Conservation (phyloP, 192 early-diverging fungal species). For the Coemansia sp. region DNA sequence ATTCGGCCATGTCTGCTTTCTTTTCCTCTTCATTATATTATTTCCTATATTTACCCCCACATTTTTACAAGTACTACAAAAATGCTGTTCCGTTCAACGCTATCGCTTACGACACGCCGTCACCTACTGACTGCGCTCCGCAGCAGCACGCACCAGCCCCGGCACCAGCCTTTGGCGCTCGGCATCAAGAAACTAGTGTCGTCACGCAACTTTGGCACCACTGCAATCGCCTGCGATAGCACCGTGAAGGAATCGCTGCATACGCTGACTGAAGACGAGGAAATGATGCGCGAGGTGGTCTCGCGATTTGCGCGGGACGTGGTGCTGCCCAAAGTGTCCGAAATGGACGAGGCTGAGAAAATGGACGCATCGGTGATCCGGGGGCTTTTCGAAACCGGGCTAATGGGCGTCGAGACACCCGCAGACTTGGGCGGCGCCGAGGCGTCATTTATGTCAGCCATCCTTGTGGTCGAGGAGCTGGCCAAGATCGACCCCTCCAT, state of each 20-base stretch:
- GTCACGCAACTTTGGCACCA: background rate
- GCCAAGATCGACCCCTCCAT: slow-evolving; percentile 95
- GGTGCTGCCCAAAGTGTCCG: slow-evolving; percentile 77
- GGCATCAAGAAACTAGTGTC: background rate
- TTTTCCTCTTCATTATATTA: background rate
- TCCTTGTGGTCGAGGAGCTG: slow-evolving; percentile 87
- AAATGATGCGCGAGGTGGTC: slow-evolving; percentile 74
- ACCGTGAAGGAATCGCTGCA: slow-evolving; percentile 61
- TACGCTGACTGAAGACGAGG: slow-evolving; percentile 85
- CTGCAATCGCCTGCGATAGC: background rate
- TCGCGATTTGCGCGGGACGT: slow-evolving; percentile 80
- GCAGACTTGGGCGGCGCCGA: slow-evolving; percentile 78
- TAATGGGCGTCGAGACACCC: slow-evolving; percentile 93
- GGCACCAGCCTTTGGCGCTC: background rate
- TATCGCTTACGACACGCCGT: slow-evolving; percentile 11
- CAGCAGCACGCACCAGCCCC: background rate
- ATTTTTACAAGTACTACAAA: background rate
- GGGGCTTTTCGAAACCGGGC: slow-evolving; percentile 86
- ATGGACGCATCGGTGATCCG: slow-evolving; percentile 77
- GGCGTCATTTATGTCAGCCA: slow-evolving; percentile 80
- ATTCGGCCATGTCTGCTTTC: too few relatives aligned
- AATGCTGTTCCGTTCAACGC: slow-evolving; percentile 13
- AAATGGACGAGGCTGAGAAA: slow-evolving; percentile 92
- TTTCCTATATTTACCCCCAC: too few relatives aligned
- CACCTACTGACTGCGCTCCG: background rate